Conservation (phyloP, 1,284 basidiomycete genomes). For the Mycosarcoma mackinlayi region DNA sequence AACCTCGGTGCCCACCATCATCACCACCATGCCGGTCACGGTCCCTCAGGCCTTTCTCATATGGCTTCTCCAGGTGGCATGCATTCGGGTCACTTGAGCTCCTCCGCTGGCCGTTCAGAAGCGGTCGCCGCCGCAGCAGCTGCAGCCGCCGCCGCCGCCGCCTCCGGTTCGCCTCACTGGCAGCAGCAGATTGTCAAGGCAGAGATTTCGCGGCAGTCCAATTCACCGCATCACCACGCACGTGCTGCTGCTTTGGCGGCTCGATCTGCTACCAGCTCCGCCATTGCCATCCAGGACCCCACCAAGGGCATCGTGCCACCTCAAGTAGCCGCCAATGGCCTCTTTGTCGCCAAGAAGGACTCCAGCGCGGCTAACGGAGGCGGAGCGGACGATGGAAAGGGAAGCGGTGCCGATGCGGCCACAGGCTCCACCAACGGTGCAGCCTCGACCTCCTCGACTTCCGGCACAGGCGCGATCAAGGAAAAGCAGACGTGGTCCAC, state of each 20-base stretch:
- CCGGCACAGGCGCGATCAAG: constrained; percentile 16
- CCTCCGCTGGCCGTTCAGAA: constrained; percentile 29
- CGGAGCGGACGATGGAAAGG: constrained; percentile 35
- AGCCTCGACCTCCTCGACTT: constrained; percentile 4
- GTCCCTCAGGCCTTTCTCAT: constrained; percentile 52
- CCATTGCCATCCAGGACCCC: constrained; percentile 70
- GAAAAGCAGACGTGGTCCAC: constrained; percentile 78
- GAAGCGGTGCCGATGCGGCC: constrained; percentile 22
- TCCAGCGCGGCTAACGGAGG: constrained; percentile 38
- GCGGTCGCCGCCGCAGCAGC: constrained; percentile 31
- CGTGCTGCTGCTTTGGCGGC: constrained; percentile 73
- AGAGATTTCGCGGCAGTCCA: constrained; percentile 71
- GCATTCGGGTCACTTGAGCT: constrained; percentile 46
- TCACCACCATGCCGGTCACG: constrained; percentile 51
- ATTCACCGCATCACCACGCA: constrained; percentile 73
- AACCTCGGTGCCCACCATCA: constrained; percentile 49
- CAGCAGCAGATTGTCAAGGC: constrained; percentile 65
- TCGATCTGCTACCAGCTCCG: constrained; percentile 71
- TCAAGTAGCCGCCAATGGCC: constrained; percentile 68
- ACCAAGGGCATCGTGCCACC: constrained; percentile 68
- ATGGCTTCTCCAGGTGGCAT: constrained; percentile 53
- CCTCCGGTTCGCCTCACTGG: constrained; percentile 60
- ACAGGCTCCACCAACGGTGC: constrained; percentile 24
- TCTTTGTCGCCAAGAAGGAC: constrained; percentile 66
- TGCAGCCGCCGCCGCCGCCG: constrained; percentile 36